These are phyloP conservation scores for Agrostemma githago DNA, from an alignment of 148 eudicot species.

Conservation along the genomic window DNA sequence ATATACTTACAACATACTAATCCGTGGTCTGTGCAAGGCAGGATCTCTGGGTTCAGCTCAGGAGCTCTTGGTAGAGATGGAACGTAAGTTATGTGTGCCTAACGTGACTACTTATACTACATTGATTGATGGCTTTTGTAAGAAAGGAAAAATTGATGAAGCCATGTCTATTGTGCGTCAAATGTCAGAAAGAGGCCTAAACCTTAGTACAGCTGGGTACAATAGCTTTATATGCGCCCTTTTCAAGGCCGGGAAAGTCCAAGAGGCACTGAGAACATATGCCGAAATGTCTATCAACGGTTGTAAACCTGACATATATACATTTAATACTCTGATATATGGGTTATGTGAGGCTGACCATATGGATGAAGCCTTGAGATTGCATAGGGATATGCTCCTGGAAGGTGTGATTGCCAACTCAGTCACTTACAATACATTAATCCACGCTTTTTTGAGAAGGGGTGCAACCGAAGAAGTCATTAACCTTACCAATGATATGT, in stretches of 20 bases:
- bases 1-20: conserved; percentile 68
- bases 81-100: conserved; percentile 47
- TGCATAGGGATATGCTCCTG: conserved; percentile 70
- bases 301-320: conserved; percentile 71
- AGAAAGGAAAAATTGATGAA: conserved; percentile 51
- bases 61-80: conserved; percentile 58
- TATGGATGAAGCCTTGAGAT: conserved; percentile 62
- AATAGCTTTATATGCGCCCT: conserved; percentile 69
- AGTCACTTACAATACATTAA: conserved; percentile 79
- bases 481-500: conserved; percentile 81
- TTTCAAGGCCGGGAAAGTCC: conserved; percentile 52
- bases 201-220: conserved; percentile 63
- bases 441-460: conserved; percentile 62
- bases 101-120: conserved; percentile 57
- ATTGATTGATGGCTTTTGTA: conserved; percentile 74
- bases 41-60: conserved; percentile 50
- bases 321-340: conserved; percentile 69
- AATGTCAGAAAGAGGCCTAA: conserved; percentile 63
- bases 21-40: conserved; percentile 65
- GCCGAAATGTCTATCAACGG: conserved; percentile 50
- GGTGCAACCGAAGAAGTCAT: conserved; percentile 60
- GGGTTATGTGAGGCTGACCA: conserved; percentile 65
- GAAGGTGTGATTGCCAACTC: conserved; percentile 91
- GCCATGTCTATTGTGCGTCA: conserved; percentile 44
- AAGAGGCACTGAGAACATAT: conserved; percentile 50